These are phyloP conservation scores for Lineolata rhizophorae DNA, from an alignment of 495 filamentous ascomycete genomes.

Conservation along the genomic window DNA sequence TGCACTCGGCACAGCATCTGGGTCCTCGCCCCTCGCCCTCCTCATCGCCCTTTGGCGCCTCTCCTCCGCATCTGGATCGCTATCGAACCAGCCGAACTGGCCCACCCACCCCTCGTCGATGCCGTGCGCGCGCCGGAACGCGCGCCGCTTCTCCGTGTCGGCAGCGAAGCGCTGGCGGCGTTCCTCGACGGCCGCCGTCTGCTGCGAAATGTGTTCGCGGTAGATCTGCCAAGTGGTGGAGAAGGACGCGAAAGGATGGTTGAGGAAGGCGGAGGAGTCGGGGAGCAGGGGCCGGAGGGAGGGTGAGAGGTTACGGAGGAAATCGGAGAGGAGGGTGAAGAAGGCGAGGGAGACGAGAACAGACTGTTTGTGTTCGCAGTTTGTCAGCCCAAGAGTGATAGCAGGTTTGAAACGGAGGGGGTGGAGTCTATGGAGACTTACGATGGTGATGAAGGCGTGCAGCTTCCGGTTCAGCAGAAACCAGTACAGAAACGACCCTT, in stretches of 20 bases:
- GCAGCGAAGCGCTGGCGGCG: constrained; percentile 43
- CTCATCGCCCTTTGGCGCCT: constrained; percentile 4
- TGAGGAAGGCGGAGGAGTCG: too few relatives aligned
- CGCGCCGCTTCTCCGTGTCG: constrained; percentile 56
- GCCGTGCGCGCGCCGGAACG: constrained; percentile 69
- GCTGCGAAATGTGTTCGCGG: constrained; percentile 25
- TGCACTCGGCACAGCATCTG: constrained; percentile 7
- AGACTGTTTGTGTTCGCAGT: constrained; percentile 23
- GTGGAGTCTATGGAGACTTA: too few relatives aligned
- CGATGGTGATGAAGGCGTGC: constrained; percentile 60
- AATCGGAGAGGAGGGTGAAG: constrained; percentile 46
- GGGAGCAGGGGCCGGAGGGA: constrained; percentile 32
- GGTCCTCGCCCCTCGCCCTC: constrained; percentile 8
- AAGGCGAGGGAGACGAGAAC: constrained; percentile 43
- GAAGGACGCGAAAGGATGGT: constrained; percentile 38
- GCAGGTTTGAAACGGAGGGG: too few relatives aligned
- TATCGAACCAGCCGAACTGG: constrained; percentile 3
- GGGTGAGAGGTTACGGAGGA: constrained; percentile 31
- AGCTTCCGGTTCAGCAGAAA: constrained; percentile 50
- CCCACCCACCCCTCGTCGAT: constrained; percentile 29
- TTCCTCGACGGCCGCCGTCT: too few relatives aligned
- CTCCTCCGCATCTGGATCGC: not conserved
- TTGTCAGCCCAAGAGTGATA: not conserved
- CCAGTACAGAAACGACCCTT: constrained; percentile 51
- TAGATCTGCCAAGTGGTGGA: too few relatives aligned